Base-by-base conservation (phyloP, 306 rosid species). In the Begonia peltatifolia region DNA sequence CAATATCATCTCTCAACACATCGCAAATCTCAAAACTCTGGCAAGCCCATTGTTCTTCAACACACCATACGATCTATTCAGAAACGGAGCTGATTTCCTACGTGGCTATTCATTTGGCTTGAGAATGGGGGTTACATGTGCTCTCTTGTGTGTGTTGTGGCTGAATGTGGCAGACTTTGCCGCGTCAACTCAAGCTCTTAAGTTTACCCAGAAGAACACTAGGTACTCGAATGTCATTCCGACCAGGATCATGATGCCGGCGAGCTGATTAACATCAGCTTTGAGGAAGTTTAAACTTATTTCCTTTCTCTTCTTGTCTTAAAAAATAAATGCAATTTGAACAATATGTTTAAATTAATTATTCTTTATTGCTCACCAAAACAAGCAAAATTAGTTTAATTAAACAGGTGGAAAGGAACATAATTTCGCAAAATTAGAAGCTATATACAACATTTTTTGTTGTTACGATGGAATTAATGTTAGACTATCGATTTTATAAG, bases 91-190 rank as follows among this genome's bases (percentile, higher is more conserved):
- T 0, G 99, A 92, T 54, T 92, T 92, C 17, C 96, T 92, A 51
- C 99, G 96, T 3, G 99, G 99, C 7, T 92, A 92, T 77, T 96
- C 99, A n/a, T 92, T 92, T 61, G 86, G 99, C 67, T 81, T 92
- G 54, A 78, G 96, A 48, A 74, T 44, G 16, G 96, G 99, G 53
- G 94, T 92, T 62, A 57, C 75, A 47, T 92, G 95, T 61, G 94
- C 68, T 54, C 63, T 92, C 46, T 86, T 96, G 23, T 81, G 99
- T 66, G 99, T 96, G 59, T 63, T 92, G 44, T 92, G 99, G 96
- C 88, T 92, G 58, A 86, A 92, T 72, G 66, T 81, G 66, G 95
- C 93, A 2, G 99, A 92, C 75, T 77, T 58, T 30, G 99, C 86
- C 53, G 96, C 96, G 60, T 96, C 99, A 42, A 92, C 99, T 9